Conservation (phyloP, 371 early-diverging fungal genomes). For the Rhizomucor pusillus region DNA sequence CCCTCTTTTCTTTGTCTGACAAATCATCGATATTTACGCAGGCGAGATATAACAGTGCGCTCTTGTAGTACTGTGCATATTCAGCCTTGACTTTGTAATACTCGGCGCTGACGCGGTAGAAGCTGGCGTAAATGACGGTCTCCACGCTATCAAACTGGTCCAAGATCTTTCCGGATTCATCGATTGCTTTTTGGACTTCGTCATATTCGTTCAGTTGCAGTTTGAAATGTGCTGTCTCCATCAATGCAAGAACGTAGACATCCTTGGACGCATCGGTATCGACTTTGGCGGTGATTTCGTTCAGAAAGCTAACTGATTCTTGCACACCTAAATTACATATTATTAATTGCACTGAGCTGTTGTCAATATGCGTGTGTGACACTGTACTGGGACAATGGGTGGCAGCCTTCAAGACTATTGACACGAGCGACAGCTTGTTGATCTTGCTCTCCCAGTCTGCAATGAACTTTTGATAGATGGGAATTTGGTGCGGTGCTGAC, state of each 20-base stretch:
- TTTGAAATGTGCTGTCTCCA: slow-evolving; percentile 86
- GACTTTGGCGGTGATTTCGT: slow-evolving; percentile 65
- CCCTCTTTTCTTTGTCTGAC: slow-evolving; percentile 65
- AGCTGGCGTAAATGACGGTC: slow-evolving; percentile 88
- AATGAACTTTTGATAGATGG: slow-evolving; percentile 88
- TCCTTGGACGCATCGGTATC: slow-evolving; percentile 67
- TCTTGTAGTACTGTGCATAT: slow-evolving; percentile 94
- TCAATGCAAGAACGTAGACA: slow-evolving; percentile 81
- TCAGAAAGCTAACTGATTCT: slow-evolving; percentile 69
- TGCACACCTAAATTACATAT: slow-evolving; percentile 41
- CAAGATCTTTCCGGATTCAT: slow-evolving; percentile 81
- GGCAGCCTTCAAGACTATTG: slow-evolving; percentile 76
- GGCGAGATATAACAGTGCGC: slow-evolving; percentile 88
- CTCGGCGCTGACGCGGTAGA: slow-evolving; percentile 93
- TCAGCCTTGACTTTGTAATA: slow-evolving; percentile 94
- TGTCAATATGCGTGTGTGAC: not conserved
- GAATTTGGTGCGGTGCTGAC: slow-evolving; percentile 75
- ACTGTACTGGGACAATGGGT: slow-evolving; percentile 68
- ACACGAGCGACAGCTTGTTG: slow-evolving; percentile 88
- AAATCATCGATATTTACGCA: slow-evolving; percentile 86
- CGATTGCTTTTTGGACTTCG: slow-evolving; percentile 78
- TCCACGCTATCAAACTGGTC: slow-evolving; percentile 83
- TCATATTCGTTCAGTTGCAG: slow-evolving; percentile 75
- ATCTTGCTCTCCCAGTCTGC: slow-evolving; percentile 90
- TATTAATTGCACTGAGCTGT: not conserved